phyloP scores from a whole-genome alignment of 257 asterid genomes.

The Solanum bukasovii region DNA sequence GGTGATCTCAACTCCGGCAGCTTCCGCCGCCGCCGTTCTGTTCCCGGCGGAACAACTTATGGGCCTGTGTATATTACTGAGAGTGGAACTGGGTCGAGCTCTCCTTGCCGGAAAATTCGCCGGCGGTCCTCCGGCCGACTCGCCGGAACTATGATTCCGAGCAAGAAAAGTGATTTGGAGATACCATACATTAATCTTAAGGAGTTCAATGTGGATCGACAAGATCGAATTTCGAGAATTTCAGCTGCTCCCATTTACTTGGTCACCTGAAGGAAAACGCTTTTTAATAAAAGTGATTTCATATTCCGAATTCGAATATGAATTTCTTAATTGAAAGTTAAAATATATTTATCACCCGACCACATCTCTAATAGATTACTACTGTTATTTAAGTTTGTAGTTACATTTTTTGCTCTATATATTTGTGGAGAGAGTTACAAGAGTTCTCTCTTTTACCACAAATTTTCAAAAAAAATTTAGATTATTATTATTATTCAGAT shows the following conservation, averaged over 20 bases:
- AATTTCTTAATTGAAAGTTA: no score
- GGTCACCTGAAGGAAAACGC: neutral
- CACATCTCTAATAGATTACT: no score
- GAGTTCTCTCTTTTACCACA: no score
- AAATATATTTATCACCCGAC: no score
- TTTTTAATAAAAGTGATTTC: no score
- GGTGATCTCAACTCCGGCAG: neutral
- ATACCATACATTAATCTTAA: neutral
- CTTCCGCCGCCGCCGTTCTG: neutral
- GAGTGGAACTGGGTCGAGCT: neutral
- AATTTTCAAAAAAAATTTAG: no score
- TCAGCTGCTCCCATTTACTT: neutral
- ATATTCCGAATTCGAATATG: no score
- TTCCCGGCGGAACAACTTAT: neutral
- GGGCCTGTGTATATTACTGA: neutral
- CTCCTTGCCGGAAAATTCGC: neutral
- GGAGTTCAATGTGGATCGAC: neutral
- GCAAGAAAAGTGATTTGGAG: neutral
- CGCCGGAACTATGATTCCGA: neutral
- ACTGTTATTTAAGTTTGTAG: no score
- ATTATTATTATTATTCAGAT: no score
- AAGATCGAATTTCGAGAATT: neutral
- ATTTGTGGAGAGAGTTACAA: no score
- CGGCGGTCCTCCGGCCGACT: neutral
- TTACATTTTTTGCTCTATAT: no score